Percentiles rank a stretch among this genome's conserved stretches.
These are phyloP conservation scores for Plasmodium fragile DNA, from an alignment of 169 alveolate genomes.

Conservation along the genomic window DNA sequence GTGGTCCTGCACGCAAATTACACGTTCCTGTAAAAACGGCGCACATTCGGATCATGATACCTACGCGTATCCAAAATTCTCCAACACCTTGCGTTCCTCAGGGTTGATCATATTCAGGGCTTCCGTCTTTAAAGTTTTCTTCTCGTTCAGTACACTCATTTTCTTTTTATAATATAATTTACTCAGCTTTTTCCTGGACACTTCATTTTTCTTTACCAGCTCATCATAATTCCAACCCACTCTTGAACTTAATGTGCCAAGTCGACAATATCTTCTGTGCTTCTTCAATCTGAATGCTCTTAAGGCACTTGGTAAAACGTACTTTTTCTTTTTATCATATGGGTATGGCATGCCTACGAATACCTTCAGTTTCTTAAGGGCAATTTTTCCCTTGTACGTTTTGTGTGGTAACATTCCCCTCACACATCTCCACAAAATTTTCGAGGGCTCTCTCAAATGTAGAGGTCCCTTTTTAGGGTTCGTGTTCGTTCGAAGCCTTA, in stretches of 20 bases:
- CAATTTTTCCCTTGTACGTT: conserved; percentile 98
- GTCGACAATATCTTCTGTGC: conserved; percentile 87
- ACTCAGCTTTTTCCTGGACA: conserved; percentile 92
- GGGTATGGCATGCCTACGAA: conserved; percentile 97
- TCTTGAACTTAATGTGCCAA: conserved; percentile 93
- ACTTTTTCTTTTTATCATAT: conserved; percentile 93
- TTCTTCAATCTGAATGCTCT: conserved; percentile 92
- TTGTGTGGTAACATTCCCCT: conserved; percentile 99
- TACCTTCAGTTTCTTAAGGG: conserved; percentile 95
- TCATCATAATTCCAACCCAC: conserved; percentile 95
- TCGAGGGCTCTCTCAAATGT: conserved; percentile 98
- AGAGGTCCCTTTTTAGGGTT: conserved; percentile 98
- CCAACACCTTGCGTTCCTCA: conserved; percentile 58
- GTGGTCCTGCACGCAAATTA: not conserved
- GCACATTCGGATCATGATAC: not conserved
- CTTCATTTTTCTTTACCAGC: conserved; percentile 91
- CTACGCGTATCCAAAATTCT: conserved; percentile 68
- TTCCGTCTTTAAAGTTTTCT: conserved; percentile 40
- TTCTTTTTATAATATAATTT: conserved; percentile 88
- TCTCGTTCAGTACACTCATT: conserved; percentile 74
- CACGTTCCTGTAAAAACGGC: not conserved
- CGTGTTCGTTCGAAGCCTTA: conserved; percentile 95
- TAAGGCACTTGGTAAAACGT: conserved; percentile 95
- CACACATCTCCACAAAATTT: conserved; percentile 97
- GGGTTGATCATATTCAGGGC: conserved; percentile 48